Base-by-base conservation (phyloP, 768 basidiomycete genomes). In the Nidula microcarpa region DNA sequence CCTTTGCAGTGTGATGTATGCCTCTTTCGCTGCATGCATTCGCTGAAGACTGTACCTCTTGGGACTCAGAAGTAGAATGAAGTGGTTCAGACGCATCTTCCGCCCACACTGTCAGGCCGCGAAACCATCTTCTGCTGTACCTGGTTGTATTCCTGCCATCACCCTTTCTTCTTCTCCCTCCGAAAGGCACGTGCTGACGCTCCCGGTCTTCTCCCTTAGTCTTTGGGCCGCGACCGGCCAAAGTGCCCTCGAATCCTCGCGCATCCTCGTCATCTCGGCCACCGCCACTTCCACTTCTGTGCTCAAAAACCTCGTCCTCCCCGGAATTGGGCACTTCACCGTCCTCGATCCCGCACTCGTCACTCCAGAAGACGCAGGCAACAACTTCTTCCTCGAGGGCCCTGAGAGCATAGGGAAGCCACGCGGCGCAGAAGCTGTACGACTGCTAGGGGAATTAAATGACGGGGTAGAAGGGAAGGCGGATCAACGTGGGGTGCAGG, bases 161-260 rank as follows among this genome's bases (percentile, higher is more conserved):
- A 23, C 3, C 23, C 23, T 23, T 23, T 23, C 23, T 23, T 23
- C 23, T 23, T 23, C 23, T 37, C 33, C 43, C 32, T 13, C 34
- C 18, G 34, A 33, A 16, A 35, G 32, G 11, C 36, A 53, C 8
- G 54, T 43, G 39, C 8, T 46, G 18, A 41, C 13, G 36, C 23
- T 23, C 23, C 23, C 23, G 23, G 23, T 23, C 23, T 23, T 3
- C 17, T 23, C 34, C 23, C 7, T 47, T 62, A 91, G 93, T 18
- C 76, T 99, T 18, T 99, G 96, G 96, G 96, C 95, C 9, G 84
- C 91, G 2, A 84, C 89, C 1, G 97, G 96, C 4, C 96, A 99
- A 68, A 73, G 76, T 23, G 93, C 93, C 0, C 86, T 98, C 53
- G 95, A 98, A 68, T 77, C 84, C 2, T 80, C 94, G 10, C 81